Percentiles rank a stretch among this genome's conserved stretches.
Evolutionary conservation across 768 basidiomycete genomes (phyloP).

Genomic region (Pisolithus microcarpus): DNA sequence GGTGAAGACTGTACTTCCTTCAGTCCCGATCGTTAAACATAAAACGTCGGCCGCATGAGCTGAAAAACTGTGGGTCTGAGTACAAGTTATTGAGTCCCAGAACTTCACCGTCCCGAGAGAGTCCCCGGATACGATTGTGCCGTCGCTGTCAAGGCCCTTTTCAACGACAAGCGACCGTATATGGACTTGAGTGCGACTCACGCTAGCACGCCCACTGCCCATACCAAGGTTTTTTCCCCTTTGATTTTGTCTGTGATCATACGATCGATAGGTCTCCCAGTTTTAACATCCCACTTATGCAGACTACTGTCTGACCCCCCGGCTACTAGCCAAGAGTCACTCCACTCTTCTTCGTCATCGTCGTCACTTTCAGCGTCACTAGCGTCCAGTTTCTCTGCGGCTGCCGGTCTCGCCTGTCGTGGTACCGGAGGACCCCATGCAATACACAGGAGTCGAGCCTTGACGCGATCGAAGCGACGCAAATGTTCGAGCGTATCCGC

Average conservation of each 20-base stretch:
- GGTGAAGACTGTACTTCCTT: constrained; percentile 82
- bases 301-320: constrained; percentile 92
- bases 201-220: constrained; percentile 86
- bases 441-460: constrained; percentile 72
- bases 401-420: constrained; percentile 9
- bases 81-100: constrained; percentile 90
- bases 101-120: constrained; percentile 93
- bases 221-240: constrained; percentile 86
- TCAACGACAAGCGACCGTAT: neutral
- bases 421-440: constrained; percentile 80
- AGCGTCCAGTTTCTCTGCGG: constrained; percentile 12
- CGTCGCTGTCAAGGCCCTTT: constrained; percentile 49
- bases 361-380: constrained; percentile 29
- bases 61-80: constrained; percentile 80
- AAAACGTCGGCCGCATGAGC: constrained; percentile 91
- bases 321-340: constrained; percentile 80
- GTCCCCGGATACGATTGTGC: constrained; percentile 90
- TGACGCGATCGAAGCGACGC: constrained; percentile 72
- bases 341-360: constrained; percentile 52
- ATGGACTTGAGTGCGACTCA: constrained; percentile 29
- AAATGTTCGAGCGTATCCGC: constrained; percentile 66
- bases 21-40: constrained; percentile 78
- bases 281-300: constrained; percentile 83
- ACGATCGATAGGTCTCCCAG: constrained; percentile 63
- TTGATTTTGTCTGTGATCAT: constrained; percentile 85